These are phyloP conservation scores for Ogataea pignaliae DNA, from an alignment of 805 yeast genomes.

Conservation along the genomic window DNA sequence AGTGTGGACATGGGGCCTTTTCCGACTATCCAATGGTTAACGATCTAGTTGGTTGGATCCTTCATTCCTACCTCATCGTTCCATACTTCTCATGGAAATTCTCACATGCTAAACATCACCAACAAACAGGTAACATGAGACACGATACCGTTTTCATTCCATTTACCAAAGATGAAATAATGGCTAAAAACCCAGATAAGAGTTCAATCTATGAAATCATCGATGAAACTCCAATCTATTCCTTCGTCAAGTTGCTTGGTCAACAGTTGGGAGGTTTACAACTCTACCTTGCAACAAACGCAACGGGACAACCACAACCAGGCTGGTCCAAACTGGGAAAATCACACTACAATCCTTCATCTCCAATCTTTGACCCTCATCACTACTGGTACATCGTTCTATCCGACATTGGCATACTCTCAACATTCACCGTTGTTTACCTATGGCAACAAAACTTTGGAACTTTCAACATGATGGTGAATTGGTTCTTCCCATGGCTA, in stretches of 20 bases:
- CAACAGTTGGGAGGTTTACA: constrained; percentile 58
- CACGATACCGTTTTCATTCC: constrained; percentile 62
- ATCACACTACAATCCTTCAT: constrained; percentile 51
- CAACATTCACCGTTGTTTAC: constrained; percentile 42
- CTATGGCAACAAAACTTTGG: constrained; percentile 48
- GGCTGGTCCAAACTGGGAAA: constrained; percentile 39
- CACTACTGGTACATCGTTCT: constrained; percentile 53
- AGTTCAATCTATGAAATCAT: constrained; percentile 39
- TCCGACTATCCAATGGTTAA: constrained; percentile 49
- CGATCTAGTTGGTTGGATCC: constrained; percentile 56
- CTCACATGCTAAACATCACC: constrained; percentile 58
- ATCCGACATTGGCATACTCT: constrained; percentile 51
- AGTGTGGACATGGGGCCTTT: constrained; percentile 63
- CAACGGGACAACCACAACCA: constrained; percentile 50
- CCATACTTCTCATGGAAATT: constrained; percentile 64
- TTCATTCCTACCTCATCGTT: constrained; percentile 53
- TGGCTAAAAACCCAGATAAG: constrained; percentile 30
- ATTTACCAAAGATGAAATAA: constrained; percentile 42
- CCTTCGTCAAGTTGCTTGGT: constrained; percentile 39
- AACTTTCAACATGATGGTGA: constrained; percentile 43
- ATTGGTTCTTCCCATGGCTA: constrained; percentile 56
- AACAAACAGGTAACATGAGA: constrained; percentile 57
- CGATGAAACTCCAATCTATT: constrained; percentile 52
- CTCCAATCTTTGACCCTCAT: constrained; percentile 50
- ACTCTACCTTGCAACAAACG: constrained; percentile 45